Base-by-base conservation (phyloP, 352 stramenopile species). In the Globisporangium camurandrum region DNA sequence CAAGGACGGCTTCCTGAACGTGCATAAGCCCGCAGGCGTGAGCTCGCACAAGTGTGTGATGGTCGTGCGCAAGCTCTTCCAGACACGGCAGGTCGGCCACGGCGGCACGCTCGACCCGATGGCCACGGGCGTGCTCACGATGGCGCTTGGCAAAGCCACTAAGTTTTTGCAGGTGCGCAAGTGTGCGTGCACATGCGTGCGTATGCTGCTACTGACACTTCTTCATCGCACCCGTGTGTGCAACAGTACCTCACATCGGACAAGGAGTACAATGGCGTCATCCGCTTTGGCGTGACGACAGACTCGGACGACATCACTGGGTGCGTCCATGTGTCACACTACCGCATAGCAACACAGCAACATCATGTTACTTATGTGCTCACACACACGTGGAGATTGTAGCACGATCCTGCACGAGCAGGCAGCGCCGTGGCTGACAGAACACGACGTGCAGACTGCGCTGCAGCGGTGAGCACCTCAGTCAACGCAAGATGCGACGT, bases 51-150 rank as follows among this genome's bases (percentile, higher is more conserved):
- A 77, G 43, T 92, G 81, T 59, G 82, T 95, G 28, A 66, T 59
- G 7, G 50, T 69, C 27, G 59, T 89, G 46, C 79, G 84, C 34
- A 81, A 78, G 42, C 59, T 89, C 39, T 80, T 93, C 42, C 68
- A 72, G 49, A 93, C 75, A 27, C 71, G 66, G 19, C 75, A 79
- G 39, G 69, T 95, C 11, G 84, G 84, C 36, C 84, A 95, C 47
- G 80, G 70, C 37, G 84, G 84, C 28, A 95, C 84, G 50, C 64
- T 95, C n/a, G 84, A 95, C 59, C 84, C 84, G 11, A 93, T 95
- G 80, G 84, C 84, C 19, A 93, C 82, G 28, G 84, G 84, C 22
- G 84, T 95, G 46, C 66, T 95, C 37, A 80, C 80, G 23, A 64
- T 93, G 63, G 84, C 82, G 22, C 56, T 95, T 24, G 83, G 83